Base-by-base conservation (phyloP, 768 basidiomycete species). In the Termitomyces sp. region DNA sequence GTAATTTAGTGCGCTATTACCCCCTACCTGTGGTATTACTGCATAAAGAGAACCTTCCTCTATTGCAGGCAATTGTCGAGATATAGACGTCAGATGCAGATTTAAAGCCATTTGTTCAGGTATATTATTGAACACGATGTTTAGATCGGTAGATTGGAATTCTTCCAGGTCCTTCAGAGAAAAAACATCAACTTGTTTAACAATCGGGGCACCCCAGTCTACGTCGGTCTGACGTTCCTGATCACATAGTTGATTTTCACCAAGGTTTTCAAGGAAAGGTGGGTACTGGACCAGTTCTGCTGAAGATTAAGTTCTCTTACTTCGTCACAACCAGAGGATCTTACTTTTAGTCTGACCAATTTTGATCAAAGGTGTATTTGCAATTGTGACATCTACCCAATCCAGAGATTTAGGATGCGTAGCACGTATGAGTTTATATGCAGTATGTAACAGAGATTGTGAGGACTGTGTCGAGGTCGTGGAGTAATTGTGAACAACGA, bases 11-110 rank as follows among this genome's bases (percentile, higher is more conserved):
- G 56, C 64, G 66, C 56, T 62, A 63, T n/a, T 53, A 52, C 37
- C 46, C 36, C 74, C 41, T 52, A 83, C 83, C 71, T 77, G 77
- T 18, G 81, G 76, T 55, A 84, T 73, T 34, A 76, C 51, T 42
- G 66, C 60, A 54, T 72, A 63, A 32, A 82, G 66, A 2, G 73
- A 67, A 3, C 65, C 66, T n/a, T 56, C 42, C 53, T 76, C 72
- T 13, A 78, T 53, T 24, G 8, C 16, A 51, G n/a, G 48, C 42
- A 9, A 29, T 13, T 42, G 55, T 43, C 31, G 34, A 51, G 36
- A 27, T 18, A 32, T 16, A 32, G 26, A 27, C 1, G 29, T 24
- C 47, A 31, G 16, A 27, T 4, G 22, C 6, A 31, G n/a, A 27
- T 34, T 43, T 22, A 41, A 24, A 5, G 42, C 18, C 18, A 10